Evolutionary conservation across 495 filamentous ascomycete genomes (phyloP), one percentile per base, ranked within the genome.

Genomic region (Podospora didyma): DNA sequence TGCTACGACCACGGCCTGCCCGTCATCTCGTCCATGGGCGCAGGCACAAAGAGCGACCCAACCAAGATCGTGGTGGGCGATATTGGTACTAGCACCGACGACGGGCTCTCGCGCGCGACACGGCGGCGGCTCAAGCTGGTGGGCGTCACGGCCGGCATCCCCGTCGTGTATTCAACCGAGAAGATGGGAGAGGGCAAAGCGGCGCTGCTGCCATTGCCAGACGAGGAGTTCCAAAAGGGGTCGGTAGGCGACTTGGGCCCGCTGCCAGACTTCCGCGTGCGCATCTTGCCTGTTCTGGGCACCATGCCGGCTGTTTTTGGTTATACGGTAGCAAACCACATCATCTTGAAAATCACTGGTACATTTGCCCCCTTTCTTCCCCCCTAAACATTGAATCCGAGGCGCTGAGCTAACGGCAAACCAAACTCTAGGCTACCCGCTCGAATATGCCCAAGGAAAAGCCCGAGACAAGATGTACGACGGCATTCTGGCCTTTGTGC

Each of bases 241-340:
- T 75, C 85, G 20, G 89, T 97, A 0, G 85, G 86, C 7, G 94
- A 97, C 63, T 74, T 97, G 5, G 88, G 90, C 26, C 87, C 95
- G 1, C 75, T 97, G 10, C 89, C 91, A 1, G 92, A 96, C 66
- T 99, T 99, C 73, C 80, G 94, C 7, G 89, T 95, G 17, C 84
- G 94, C 21, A 97, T 99, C 54, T 73, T 99, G 44, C 94, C 94
- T 0, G 94, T 99, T 0, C 72, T 99, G 17, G 94, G 94, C 3
- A 97, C 94, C 0, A 96, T 99, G 92, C 94, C 94, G 1, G 92
- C 93, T 2, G 83, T 97, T 0, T 99, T 99, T 74, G 94, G 94
- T 14, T 89, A 95, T 55, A 86, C 85, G 1, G 80, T 87, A 23
- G 94, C 94, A 1, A 99, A 97, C 67, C 89, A 96, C 61, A 83